Evolutionary conservation across 2,329 filamentous ascomycete genomes (phyloP).

Genomic region (Phialophora macrospora): DNA sequence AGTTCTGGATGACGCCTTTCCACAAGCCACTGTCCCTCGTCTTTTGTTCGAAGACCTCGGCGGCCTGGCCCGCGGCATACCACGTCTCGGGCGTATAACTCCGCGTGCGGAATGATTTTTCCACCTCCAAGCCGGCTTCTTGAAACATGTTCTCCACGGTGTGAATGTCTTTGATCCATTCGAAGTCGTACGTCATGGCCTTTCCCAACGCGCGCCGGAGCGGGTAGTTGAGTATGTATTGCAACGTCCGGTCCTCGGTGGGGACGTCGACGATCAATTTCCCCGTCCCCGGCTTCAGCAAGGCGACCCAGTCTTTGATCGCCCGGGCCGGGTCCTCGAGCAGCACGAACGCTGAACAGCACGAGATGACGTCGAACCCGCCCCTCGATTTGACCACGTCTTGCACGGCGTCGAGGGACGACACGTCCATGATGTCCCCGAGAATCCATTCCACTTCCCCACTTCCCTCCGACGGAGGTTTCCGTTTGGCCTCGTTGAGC

Average conservation of each 20-base stretch:
- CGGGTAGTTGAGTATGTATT: constrained; percentile 22
- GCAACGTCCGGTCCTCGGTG: constrained; percentile 24
- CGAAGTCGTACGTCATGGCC: constrained; percentile 9
- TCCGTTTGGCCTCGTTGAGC: constrained; percentile 45
- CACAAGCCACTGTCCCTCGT: constrained; percentile 19
- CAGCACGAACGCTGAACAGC: constrained; percentile 30
- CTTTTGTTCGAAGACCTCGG: constrained; percentile 21
- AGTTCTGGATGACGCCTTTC: constrained; percentile 1
- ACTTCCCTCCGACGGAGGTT: constrained; percentile 6
- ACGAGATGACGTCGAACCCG: constrained; percentile 29
- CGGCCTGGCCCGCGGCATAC: constrained; percentile 18
- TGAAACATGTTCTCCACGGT: constrained; percentile 24
- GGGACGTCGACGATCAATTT: constrained; percentile 34
- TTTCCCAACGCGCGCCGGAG: constrained; percentile 19
- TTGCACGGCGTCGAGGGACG: constrained; percentile 17
- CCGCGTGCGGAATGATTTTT: constrained; percentile 21
- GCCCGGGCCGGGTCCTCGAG: constrained; percentile 21
- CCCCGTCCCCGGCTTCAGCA: constrained; percentile 25
- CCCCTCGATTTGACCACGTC: constrained; percentile 8
- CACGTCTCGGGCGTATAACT: constrained; percentile 24
- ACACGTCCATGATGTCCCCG: constrained; percentile 20
- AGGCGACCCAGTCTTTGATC: constrained; percentile 23
- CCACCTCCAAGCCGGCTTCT: constrained; percentile 24
- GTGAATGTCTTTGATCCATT: constrained; percentile 23
- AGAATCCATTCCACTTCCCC: constrained; percentile 18